phyloP scores from a whole-genome alignment of 805 yeast genomes.

The Gaillardinia entomophila region DNA sequence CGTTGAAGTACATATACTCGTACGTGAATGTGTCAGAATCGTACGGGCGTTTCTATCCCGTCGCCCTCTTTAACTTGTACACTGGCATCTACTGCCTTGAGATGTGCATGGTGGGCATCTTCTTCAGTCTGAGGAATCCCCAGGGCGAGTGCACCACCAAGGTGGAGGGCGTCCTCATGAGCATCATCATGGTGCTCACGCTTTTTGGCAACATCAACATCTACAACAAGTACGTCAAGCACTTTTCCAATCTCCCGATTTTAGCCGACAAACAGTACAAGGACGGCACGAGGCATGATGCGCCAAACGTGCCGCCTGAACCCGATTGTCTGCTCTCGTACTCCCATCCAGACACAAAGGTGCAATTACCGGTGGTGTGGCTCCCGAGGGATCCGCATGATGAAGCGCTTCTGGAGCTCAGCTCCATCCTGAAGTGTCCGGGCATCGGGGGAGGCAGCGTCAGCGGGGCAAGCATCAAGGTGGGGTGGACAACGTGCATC shows the following conservation, averaged over 20 bases:
- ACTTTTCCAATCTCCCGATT: slow-evolving; percentile 26
- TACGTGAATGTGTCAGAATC: slow-evolving; percentile 54
- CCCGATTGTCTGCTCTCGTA: too few species aligned
- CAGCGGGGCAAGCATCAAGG: too few species aligned
- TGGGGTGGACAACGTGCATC: too few species aligned
- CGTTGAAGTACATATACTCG: slow-evolving; percentile 53
- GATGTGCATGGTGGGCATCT: slow-evolving; percentile 69
- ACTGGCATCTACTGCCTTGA: slow-evolving; percentile 81
- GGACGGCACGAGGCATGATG: neutral
- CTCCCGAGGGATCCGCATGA: too few species aligned
- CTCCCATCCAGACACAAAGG: too few species aligned
- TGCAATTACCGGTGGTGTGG: too few species aligned
- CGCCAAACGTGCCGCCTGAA: too few species aligned
- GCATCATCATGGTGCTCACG: slow-evolving; percentile 46
- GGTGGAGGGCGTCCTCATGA: slow-evolving; percentile 49
- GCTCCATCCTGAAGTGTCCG: too few species aligned
- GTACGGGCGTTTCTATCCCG: slow-evolving; percentile 64
- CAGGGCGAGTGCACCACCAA: slow-evolving; percentile 37
- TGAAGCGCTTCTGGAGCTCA: too few species aligned
- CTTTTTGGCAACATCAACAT: slow-evolving; percentile 52
- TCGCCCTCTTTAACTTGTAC: slow-evolving; percentile 70
- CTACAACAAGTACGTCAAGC: slow-evolving; percentile 31
- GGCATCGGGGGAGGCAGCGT: too few species aligned
- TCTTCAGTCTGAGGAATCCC: slow-evolving; percentile 55
- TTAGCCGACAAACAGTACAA: slow-evolving; percentile 10